These are phyloP conservation scores for Ustilago cynodontis DNA, from an alignment of 1,284 basidiomycete species.

Conservation along the genomic window DNA sequence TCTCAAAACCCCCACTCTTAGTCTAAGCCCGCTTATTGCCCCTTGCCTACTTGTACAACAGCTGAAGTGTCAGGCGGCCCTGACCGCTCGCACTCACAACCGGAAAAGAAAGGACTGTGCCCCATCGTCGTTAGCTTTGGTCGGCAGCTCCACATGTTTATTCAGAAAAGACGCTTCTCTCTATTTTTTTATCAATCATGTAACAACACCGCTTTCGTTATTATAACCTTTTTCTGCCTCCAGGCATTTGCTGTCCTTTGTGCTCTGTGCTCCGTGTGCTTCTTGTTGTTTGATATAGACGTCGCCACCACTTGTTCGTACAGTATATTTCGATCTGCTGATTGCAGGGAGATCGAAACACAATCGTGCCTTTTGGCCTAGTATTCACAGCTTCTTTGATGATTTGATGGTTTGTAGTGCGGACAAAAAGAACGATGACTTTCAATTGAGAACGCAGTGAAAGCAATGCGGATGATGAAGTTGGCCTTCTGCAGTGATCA, in stretches of 20 bases:
- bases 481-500: too few species aligned
- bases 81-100: slow-evolving; percentile 4
- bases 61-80: slow-evolving; percentile 33
- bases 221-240: neutral
- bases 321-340: neutral
- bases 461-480: too few species aligned
- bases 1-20: neutral
- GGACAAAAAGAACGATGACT: too few species aligned
- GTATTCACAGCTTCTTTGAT: too few species aligned
- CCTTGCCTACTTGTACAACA: slow-evolving; percentile 29
- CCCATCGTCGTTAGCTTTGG: neutral
- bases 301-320: slow-evolving; percentile 13
- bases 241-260: neutral
- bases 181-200: slow-evolving; percentile 1
- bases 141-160: neutral
- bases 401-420: too few species aligned
- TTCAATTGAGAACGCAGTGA: too few species aligned
- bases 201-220: slow-evolving; percentile 4
- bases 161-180: slow-evolving; percentile 9
- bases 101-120: slow-evolving; percentile 12
- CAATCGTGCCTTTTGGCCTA: too few species aligned
- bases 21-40: neutral
- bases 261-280: neutral
- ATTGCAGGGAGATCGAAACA: too few species aligned
- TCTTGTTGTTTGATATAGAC: neutral